phyloP scores from a whole-genome alignment of 768 basidiomycete genomes.

The Amanita thiersii region DNA sequence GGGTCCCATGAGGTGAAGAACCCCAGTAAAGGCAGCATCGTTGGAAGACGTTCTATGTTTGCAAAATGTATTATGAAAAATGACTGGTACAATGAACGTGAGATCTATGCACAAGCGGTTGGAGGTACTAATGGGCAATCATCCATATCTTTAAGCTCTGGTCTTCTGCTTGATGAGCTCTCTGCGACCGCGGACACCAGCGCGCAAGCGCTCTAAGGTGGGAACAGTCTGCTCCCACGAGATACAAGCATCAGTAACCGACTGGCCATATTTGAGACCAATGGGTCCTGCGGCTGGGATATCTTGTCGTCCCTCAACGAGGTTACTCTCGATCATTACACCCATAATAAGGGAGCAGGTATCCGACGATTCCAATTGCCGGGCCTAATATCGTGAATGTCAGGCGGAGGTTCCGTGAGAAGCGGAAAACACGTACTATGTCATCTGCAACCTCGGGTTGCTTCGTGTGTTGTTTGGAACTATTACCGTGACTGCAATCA shows the following conservation, averaged over 20 bases:
- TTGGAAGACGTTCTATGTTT: too few relatives aligned
- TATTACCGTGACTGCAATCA: slow-evolving; percentile 96
- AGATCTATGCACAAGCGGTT: too few relatives aligned
- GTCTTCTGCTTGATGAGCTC: slow-evolving; percentile 30
- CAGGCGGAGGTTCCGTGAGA: background rate
- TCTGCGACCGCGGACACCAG: slow-evolving; percentile 77
- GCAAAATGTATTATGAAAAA: too few relatives aligned
- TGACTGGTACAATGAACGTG: too few relatives aligned
- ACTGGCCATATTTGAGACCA: slow-evolving; percentile 75
- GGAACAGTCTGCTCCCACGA: slow-evolving; percentile 86
- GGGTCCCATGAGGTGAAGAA: background rate
- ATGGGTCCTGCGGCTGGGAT: slow-evolving; percentile 66
- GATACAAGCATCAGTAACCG: slow-evolving; percentile 85
- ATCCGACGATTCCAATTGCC: slow-evolving; percentile 63
- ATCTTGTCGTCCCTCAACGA: slow-evolving; percentile 82
- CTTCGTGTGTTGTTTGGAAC: slow-evolving; percentile 81
- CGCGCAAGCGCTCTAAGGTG: slow-evolving; percentile 75
- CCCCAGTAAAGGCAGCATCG: too few relatives aligned
- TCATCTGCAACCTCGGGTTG: slow-evolving; percentile 88
- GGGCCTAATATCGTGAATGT: slow-evolving; percentile 36
- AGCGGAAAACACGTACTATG: slow-evolving; percentile 48
- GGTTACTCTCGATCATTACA: slow-evolving; percentile 93
- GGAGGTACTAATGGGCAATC: too few relatives aligned
- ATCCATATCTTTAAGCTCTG: background rate
- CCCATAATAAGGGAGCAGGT: slow-evolving; percentile 76